Evolutionary conservation across 768 basidiomycete genomes (phyloP), one percentile per base, ranked within the genome.

Genomic region (Leccinum variicolor): DNA sequence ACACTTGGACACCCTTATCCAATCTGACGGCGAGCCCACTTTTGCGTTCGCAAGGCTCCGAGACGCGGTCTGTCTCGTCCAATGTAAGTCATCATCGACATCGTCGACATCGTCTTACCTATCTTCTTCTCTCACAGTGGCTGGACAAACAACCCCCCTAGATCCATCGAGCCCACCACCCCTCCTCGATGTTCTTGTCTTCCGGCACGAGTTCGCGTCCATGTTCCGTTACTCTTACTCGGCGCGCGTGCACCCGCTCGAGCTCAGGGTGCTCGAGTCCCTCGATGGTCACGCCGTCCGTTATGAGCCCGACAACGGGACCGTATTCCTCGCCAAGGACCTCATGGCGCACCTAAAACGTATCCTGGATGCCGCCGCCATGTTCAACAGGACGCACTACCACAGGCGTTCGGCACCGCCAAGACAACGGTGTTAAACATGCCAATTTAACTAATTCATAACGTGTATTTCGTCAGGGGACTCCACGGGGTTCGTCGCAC

Each of bases 161-260:
- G 64, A 67, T 43, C 14, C 60, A 4, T 64, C 60, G 3, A 57
- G 58, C 2, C 51, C 60, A 1, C 54, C 61, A 10, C 25, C 56
- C n/a, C 53, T 72, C 23, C 56, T 72, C 21, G 63, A 66, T 31
- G 52, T 74, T 1, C 59, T 66, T 29, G 41, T 73, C 52, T 73
- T 73, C 57, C 62, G 65, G 17, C 83, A 86, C 65, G 84, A 86
- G 68, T 84, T 85, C 61, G 81, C 81, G 68, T 81, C 81, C 61
- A 86, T 86, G 52, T 86, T 86, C 63, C 83, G 84, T 39, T 79
- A 82, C 55, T 71, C 71, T 1, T 80, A 85, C 59, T 80, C 82
- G 13, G 62, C 76, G 2, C 77, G 82, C 19, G 51, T 73, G 0
- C 65, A 63, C 33, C 68, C 71, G 10, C 60, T 60, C 17, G 71